A percentile compares a stretch with the other conserved stretches of the same genome.
phyloP scores from a whole-genome alignment of 805 yeast genomes.

The Starmerella apicola region DNA sequence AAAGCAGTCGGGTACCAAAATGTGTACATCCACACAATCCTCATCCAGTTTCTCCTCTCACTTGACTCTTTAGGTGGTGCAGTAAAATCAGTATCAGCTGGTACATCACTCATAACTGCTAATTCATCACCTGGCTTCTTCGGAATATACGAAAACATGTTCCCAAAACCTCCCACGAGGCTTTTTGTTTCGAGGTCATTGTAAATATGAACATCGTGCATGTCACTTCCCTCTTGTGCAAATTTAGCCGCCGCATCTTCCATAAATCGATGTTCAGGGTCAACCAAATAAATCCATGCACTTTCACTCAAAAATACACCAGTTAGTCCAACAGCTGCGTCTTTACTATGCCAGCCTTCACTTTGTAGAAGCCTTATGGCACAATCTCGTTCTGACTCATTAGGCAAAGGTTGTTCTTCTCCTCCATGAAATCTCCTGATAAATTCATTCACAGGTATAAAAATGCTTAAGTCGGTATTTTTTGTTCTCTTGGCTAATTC shows the following conservation, averaged over 20 bases:
- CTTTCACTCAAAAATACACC: conserved; percentile 32
- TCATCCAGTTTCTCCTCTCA: conserved; percentile 29
- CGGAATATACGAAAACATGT: conserved; percentile 27
- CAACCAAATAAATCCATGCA: conserved; percentile 32
- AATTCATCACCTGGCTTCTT: conserved; percentile 7
- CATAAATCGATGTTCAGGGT: conserved; percentile 28
- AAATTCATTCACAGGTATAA: conserved; percentile 31
- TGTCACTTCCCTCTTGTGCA: conserved; percentile 13
- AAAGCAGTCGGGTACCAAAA: conserved; percentile 32
- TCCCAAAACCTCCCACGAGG: conserved; percentile 28
- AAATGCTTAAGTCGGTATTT: conserved; percentile 29
- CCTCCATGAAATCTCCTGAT: conserved; percentile 18
- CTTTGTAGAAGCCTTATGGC: conserved; percentile 23
- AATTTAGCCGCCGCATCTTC: conserved; percentile 26
- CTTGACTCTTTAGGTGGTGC: conserved; percentile 22
- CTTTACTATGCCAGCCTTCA: conserved; percentile 29
- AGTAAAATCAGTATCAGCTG: conserved; percentile 25
- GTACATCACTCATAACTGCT: conserved; percentile 15
- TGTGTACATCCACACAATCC: conserved; percentile 29
- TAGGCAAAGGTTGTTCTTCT: conserved; percentile 1
- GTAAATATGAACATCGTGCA: conserved; percentile 18
- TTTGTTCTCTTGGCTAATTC: conserved; percentile 32
- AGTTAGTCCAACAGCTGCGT: conserved; percentile 30
- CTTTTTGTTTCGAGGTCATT: conserved; percentile 27
- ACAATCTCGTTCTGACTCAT: conserved; percentile 25